Base-by-base conservation (phyloP, 257 asterid species). In the Perilla frutescens region DNA sequence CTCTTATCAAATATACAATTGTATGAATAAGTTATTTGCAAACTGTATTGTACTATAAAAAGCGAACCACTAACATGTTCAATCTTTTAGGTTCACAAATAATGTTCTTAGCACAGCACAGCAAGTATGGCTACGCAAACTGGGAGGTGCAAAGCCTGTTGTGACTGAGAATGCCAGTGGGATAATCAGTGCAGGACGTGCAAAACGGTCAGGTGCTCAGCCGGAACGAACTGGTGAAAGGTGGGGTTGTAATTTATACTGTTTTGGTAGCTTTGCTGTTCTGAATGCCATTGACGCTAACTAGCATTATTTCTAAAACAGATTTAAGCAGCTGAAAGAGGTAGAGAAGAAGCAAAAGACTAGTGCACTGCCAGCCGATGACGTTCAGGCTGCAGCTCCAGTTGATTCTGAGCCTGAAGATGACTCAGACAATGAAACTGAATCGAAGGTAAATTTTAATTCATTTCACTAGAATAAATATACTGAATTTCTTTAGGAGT, bases 51-150 rank as follows among this genome's bases (percentile, higher is more conserved):
- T 53, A 29, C 34, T 62, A 15, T 53, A 43, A 34, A 53, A 53
- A 45, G 55, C 41, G 49, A 73, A 61, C 43, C 50, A 61, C 72
- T 74, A 13, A 62, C 4, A 20, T 10, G 8, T 72, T 75, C 20
- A 63, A 66, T 70, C 60, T 58, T 71, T 59, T 76, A 92, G 99
- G 99, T 92, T 95, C 81, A 82, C 96, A 65, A 95, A 95, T 77
- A 95, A 95, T 65, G 91, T 95, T 79, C 92, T 95, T 77, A 95
- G 96, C 87, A 95, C 99, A 8, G 97, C 94, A 64, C 99, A 95
- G 74, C 99, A 95, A 74, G 96, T 92, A 70, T 95, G 98, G 98
- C 69, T 95, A 74, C 97, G 99, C 54, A 92, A 95, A 83, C 49
- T 90, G 77, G 99, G 99, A 68, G 98, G 98, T 68, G 98, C 97